These are phyloP conservation scores for Epicoccum nigrum DNA, from an alignment of 2,329 filamentous ascomycete genomes.

Conservation along the genomic window DNA sequence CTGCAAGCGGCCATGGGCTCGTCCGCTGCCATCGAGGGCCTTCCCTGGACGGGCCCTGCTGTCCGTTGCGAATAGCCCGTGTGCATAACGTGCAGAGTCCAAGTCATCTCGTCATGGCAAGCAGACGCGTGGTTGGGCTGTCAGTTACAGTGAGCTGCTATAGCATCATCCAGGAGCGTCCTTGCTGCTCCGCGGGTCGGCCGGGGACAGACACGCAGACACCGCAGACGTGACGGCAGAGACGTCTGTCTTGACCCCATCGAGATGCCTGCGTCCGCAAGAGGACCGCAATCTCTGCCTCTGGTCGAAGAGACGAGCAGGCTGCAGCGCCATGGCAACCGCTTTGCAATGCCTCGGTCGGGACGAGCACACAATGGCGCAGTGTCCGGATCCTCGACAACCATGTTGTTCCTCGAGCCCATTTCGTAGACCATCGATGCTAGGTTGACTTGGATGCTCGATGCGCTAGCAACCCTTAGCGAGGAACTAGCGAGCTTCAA, in stretches of 20 bases:
- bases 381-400: neutral
- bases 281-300: conserved; percentile 10
- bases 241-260: conserved; percentile 6
- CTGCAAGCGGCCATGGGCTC: neutral
- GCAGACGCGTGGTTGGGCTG: neutral
- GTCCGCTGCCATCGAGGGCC: conserved; percentile 9
- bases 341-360: conserved; percentile 1
- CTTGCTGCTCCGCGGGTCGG: neutral
- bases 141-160: no score
- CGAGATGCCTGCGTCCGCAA: conserved; percentile 1
- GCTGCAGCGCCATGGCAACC: conserved; percentile 7
- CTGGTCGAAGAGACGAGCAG: conserved; percentile 8
- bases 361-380: neutral
- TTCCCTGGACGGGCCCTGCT: conserved; percentile 14
- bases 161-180: neutral
- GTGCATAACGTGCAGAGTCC: conserved; percentile 7
- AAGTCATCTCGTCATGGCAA: neutral
- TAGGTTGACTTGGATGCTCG: no score
- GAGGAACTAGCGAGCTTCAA: neutral
- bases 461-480: neutral
- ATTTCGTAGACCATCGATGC: no score
- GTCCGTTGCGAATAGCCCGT: conserved; percentile 7
- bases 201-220: neutral
- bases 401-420: neutral
- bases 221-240: no score